Conservation (phyloP, 305 asterid species). For the Fraxinus sp. region DNA sequence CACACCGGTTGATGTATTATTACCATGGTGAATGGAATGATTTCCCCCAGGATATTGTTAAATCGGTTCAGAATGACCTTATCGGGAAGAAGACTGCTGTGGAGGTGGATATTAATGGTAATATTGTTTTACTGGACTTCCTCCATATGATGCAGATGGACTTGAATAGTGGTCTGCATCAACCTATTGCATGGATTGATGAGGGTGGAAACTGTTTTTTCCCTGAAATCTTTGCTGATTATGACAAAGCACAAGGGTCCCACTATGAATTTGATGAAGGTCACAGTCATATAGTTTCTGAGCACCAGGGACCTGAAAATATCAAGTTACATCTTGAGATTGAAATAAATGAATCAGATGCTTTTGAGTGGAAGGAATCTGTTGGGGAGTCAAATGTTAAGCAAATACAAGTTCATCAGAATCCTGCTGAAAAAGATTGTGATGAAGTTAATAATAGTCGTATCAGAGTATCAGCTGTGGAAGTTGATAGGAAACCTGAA, state of each 20-base stretch:
- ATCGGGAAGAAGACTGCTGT: constrained; percentile 51
- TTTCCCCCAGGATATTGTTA: constrained; percentile 52
- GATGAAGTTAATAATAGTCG: constrained; percentile 43
- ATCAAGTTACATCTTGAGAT: constrained; percentile 64
- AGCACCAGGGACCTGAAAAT: constrained; percentile 39
- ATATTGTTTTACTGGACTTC: constrained; percentile 58
- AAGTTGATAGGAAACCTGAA: constrained; percentile 33
- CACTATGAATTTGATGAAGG: constrained; percentile 35
- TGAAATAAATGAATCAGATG: constrained; percentile 56
- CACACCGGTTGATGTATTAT: constrained; percentile 51
- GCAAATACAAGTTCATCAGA: constrained; percentile 39
- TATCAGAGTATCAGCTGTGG: constrained; percentile 20
- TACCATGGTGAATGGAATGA: constrained; percentile 56
- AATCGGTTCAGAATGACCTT: constrained; percentile 56
- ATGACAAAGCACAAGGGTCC: constrained; percentile 34
- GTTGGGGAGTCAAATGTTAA: constrained; percentile 73
- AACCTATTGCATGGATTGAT: constrained; percentile 94
- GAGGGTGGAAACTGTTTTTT: constrained; percentile 76
- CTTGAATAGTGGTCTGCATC: constrained; percentile 60
- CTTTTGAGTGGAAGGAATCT: constrained; percentile 43
- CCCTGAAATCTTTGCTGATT: constrained; percentile 60
- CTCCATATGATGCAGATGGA: constrained; percentile 73
- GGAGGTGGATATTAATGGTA: constrained; percentile 63
- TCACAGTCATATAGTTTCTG: constrained; percentile 29
- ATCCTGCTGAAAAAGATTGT: constrained; percentile 35